Base-by-base conservation (phyloP, 306 rosid genomes). In the Cucurbita argyrosperma region DNA sequence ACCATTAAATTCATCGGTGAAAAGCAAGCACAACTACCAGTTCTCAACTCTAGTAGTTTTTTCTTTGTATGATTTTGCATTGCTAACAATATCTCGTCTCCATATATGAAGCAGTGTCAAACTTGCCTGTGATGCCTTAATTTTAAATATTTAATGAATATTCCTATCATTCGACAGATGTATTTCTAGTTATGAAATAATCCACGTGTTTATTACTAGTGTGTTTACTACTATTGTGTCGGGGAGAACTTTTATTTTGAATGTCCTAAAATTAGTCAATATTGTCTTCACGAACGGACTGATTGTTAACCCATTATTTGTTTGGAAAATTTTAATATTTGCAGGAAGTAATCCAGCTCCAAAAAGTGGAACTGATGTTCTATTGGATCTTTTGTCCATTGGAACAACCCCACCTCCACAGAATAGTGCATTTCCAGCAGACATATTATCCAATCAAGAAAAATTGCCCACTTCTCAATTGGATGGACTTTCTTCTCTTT, bases 351-450 rank as follows among this genome's bases (percentile, higher is more conserved):
- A 80, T 56, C 85, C 78, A 69, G 82, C 86, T 57, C 84, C 81
- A 64, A 89, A 76, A 58, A 85, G 84, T 81, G 97, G 99, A 68
- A 87, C 87, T 7, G 82, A 89, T 79, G 90, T 82, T 76, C 90
- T 89, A 52, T 78, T 94, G 88, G 97, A 94, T 83, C 95, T 94
- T 46, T 84, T 91, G 85, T 91, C 90, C 52, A 81, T 78, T 79
- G 92, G 84, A 55, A 78, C 90, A 47, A 73, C 89, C 16, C 83
- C 91, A 64, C 77, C 85, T 80, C 77, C 78, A 11, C 90, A 63
- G 77, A 85, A 76, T 65, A 78, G 76, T 80, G 64, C 88, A 68
- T 71, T 95, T 69, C 19, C 85, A 71, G 59, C 78, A 15, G 92
- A 94, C 79, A 80, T 89, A 58, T 77, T 89, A 45, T 78, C 87